Percentiles rank a stretch among this genome's conserved stretches.
These are phyloP conservation scores for Hibiscus mutabilis DNA, from an alignment of 345 rosid species.

Conservation along the genomic window DNA sequence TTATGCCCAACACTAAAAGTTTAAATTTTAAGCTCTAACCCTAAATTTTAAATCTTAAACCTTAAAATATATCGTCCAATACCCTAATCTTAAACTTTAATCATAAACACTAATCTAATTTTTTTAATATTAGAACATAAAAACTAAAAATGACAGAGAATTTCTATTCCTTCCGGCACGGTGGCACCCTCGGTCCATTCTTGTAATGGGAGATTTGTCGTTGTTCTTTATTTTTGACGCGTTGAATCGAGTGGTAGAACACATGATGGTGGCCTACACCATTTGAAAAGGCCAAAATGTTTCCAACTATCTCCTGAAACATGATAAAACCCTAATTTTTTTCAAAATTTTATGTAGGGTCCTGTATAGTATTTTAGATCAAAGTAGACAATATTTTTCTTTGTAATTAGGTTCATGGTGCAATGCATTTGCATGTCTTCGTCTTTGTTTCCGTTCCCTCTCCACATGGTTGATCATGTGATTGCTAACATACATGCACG, in stretches of 20 bases:
- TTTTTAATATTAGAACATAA: too few species aligned
- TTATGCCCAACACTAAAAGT: too few species aligned
- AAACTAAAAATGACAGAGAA: too few species aligned
- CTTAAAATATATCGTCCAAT: too few species aligned
- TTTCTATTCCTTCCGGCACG: too few species aligned
- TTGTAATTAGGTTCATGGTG: not conserved
- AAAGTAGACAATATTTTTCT: not conserved
- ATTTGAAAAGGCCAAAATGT: constrained; percentile 27
- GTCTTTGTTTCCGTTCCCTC: not conserved
- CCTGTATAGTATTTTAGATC: not conserved
- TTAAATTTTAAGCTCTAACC: too few species aligned
- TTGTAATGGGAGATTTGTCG: constrained; percentile 18
- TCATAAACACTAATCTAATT: too few species aligned
- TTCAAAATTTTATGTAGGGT: not conserved
- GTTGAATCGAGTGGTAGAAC: constrained; percentile 32
- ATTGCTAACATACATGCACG: constrained; percentile 2
- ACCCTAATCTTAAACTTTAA: too few species aligned
- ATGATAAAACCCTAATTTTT: not conserved
- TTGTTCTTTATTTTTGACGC: constrained; percentile 23
- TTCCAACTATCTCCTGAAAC: constrained; percentile 10
- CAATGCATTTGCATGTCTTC: not conserved
- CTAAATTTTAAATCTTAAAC: too few species aligned
- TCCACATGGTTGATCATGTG: constrained; percentile 10
- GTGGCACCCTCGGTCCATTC: too few species aligned
- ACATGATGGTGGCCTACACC: constrained; percentile 36